A percentile compares a stretch with the other conserved stretches of the same genome.
phyloP scores from a whole-genome alignment of 2,329 filamentous ascomycete species.

The Cercospora beticola region DNA sequence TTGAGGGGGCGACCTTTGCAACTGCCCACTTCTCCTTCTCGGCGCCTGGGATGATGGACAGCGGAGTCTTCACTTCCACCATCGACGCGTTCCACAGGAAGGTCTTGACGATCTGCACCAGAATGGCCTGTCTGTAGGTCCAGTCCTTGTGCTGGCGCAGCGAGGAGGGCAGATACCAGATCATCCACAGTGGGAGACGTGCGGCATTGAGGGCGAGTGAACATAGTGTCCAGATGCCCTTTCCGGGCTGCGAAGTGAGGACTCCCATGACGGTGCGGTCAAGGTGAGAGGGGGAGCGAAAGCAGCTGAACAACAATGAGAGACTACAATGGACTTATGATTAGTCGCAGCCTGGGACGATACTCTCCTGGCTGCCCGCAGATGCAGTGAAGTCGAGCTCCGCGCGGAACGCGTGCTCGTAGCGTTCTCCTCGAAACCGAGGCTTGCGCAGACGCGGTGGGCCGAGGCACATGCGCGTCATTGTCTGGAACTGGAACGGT shows the following conservation, averaged over 20 bases:
- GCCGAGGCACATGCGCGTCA: not conserved
- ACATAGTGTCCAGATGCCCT: constrained; percentile 41
- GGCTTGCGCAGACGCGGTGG: not conserved
- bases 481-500: not conserved
- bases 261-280: constrained; percentile 17
- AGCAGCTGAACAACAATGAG: not conserved
- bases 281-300: not conserved
- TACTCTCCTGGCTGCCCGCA: not conserved
- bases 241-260: constrained; percentile 42
- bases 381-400: not conserved
- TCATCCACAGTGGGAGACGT: constrained; percentile 43
- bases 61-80: constrained; percentile 34
- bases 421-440: not conserved
- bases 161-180: constrained; percentile 40
- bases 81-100: constrained; percentile 37
- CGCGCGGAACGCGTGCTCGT: not conserved
- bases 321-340: not conserved
- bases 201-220: constrained; percentile 39
- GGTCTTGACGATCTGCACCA: constrained; percentile 37
- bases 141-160: constrained; percentile 44
- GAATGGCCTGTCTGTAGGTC: constrained; percentile 43
- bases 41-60: constrained; percentile 37
- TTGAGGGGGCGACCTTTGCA: constrained; percentile 21
- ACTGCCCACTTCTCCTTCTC: constrained; percentile 44
- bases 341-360: not conserved